A percentile compares a stretch with the other conserved stretches of the same genome.
phyloP scores from a whole-genome alignment of 164 flowering plant genomes.

The Sextonia rubra region DNA sequence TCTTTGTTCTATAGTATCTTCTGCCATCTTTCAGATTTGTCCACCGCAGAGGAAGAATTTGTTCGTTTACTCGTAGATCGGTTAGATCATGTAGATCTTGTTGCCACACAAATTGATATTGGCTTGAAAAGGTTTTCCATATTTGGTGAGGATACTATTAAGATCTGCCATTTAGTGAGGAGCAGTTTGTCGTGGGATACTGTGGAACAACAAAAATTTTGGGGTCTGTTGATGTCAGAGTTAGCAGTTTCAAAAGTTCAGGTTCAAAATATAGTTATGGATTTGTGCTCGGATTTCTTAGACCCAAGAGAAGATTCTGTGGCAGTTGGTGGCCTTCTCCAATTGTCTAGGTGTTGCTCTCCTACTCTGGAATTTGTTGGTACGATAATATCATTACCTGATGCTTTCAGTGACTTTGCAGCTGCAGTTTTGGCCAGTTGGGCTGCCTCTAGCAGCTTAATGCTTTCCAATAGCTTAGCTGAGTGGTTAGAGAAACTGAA shows the following conservation, averaged over 20 bases:
- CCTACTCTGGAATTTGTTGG: constrained; percentile 47
- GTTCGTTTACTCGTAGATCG: constrained; percentile 27
- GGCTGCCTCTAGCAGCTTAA: constrained; percentile 33
- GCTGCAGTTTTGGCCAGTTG: constrained; percentile 40
- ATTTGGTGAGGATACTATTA: constrained; percentile 30
- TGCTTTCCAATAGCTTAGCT: constrained; percentile 32
- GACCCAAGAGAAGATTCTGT: constrained; percentile 26
- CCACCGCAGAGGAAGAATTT: constrained; percentile 26
- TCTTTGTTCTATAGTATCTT: constrained; percentile 26
- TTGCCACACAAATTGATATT: constrained; percentile 34
- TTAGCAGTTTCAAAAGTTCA: constrained; percentile 32
- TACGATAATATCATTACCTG: constrained; percentile 33
- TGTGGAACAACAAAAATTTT: constrained; percentile 40
- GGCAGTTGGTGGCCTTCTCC: constrained; percentile 37
- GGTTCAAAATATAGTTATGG: constrained; percentile 33
- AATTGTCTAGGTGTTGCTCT: constrained; percentile 26
- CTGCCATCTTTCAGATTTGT: constrained; percentile 34
- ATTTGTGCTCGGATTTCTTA: constrained; percentile 25
- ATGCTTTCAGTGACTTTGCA: constrained; percentile 31
- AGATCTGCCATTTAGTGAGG: constrained; percentile 22
- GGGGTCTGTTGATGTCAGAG: constrained; percentile 46
- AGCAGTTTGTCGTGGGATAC: constrained; percentile 33
- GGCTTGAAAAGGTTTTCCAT: constrained; percentile 35
- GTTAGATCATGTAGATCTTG: constrained; percentile 35
- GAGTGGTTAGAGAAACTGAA: constrained; percentile 30